Evolutionary conservation across 139 green algal genomes (phyloP).

Genomic region (Picochlorum sp.): DNA sequence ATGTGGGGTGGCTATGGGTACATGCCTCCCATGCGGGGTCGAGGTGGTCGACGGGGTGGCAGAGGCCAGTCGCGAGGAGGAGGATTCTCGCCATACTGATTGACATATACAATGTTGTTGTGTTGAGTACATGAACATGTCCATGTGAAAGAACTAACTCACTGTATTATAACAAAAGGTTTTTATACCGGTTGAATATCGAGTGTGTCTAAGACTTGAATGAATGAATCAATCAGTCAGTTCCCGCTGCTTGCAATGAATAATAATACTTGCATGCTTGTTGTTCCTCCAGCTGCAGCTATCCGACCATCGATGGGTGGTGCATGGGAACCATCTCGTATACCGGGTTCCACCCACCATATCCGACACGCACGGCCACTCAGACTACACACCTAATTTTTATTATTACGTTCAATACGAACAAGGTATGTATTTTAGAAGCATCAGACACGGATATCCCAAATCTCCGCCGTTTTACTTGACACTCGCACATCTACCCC

Average conservation of each 20-base stretch:
- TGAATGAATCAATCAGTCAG: background rate
- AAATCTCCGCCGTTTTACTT: too few species aligned
- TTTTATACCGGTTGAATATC: too few species aligned
- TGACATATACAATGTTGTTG: constrained; percentile 32
- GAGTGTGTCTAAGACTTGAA: constrained; percentile 67
- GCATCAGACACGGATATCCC: too few species aligned
- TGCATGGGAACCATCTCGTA: background rate
- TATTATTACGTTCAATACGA: too few species aligned
- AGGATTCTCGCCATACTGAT: constrained; percentile 25
- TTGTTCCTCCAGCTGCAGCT: too few species aligned
- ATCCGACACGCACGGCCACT: too few species aligned
- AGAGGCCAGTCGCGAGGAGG: background rate
- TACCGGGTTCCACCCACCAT: background rate
- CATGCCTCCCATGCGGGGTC: constrained; percentile 12
- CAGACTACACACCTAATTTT: too few species aligned
- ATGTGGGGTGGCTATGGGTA: constrained; percentile 30
- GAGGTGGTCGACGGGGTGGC: constrained; percentile 8
- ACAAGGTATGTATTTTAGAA: too few species aligned
- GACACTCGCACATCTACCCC: too few species aligned
- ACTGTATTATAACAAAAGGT: too few species aligned
- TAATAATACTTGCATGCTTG: background rate
- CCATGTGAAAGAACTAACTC: background rate
- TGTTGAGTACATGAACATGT: too few species aligned
- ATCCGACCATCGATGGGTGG: too few species aligned
- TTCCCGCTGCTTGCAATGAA: background rate